phyloP scores from a whole-genome alignment of 805 yeast genomes.

The Candida ulmi region DNA sequence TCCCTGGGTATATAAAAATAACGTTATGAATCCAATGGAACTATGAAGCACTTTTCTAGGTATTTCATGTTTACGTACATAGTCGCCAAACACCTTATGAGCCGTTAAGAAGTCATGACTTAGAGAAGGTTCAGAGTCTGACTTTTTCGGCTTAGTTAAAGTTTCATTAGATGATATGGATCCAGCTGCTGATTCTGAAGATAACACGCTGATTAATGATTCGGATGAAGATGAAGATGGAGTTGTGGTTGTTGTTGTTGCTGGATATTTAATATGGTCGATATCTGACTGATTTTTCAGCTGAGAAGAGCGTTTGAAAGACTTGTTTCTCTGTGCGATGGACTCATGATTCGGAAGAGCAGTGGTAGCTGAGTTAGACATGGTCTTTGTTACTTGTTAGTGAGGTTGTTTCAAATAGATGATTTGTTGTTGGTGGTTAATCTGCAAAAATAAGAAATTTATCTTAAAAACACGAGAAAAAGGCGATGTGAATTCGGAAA shows the following conservation, averaged over 20 bases:
- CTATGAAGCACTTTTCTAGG: slow-evolving; percentile 88
- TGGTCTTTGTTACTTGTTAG: slow-evolving; percentile 1
- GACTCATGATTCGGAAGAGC: background rate
- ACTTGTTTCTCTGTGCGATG: background rate
- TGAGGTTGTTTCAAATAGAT: background rate
- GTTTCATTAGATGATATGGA: slow-evolving; percentile 5
- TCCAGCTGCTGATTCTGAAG: background rate
- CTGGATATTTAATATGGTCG: background rate
- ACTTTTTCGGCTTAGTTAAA: slow-evolving; percentile 7
- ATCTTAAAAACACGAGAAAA: background rate
- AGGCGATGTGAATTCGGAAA: background rate
- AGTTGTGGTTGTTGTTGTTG: background rate
- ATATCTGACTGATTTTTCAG: background rate
- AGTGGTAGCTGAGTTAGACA: background rate
- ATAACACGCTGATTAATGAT: background rate
- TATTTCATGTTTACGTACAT: slow-evolving; percentile 75
- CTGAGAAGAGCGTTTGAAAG: background rate
- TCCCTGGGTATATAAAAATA: slow-evolving; percentile 65
- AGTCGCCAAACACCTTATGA: slow-evolving; percentile 41
- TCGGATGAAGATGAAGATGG: background rate
- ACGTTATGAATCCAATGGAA: slow-evolving; percentile 78
- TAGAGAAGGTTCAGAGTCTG: slow-evolving; percentile 9
- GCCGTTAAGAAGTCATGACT: slow-evolving; percentile 27
- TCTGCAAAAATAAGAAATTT: background rate
- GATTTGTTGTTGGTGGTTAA: slow-evolving; percentile 2